Evolutionary conservation across 225 moss, liverwort and hornwort genomes (phyloP).

Genomic region (Sphagnum contortum): DNA sequence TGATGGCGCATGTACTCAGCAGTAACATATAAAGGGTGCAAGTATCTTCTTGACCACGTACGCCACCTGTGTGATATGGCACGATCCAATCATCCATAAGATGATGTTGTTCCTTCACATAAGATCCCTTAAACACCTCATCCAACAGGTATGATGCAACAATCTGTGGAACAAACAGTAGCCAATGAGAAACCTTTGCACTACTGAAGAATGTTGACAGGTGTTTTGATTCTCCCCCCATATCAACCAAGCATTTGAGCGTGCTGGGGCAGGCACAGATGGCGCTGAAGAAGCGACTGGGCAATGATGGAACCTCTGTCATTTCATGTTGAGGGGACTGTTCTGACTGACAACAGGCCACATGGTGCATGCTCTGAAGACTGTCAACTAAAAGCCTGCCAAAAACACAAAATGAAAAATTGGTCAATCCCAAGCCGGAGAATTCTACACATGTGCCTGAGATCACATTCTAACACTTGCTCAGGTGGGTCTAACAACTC

Average conservation of each 20-base stretch:
- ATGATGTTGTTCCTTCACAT: too few species aligned
- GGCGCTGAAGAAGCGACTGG: constrained; percentile 27
- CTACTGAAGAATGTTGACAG: constrained; percentile 24
- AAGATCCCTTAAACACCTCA: not conserved
- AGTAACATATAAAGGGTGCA: constrained; percentile 16
- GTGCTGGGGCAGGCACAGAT: constrained; percentile 53
- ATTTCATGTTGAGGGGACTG: constrained; percentile 6
- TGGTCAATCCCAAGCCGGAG: not conserved
- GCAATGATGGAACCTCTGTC: constrained; percentile 16
- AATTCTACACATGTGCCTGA: not conserved
- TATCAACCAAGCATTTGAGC: constrained; percentile 29
- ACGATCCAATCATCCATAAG: too few species aligned
- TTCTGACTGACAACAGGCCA: constrained; percentile 6
- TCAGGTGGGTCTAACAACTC: too few species aligned
- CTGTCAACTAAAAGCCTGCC: constrained; percentile 53
- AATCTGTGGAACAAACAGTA: constrained; percentile 32
- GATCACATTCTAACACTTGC: not conserved
- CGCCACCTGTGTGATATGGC: too few species aligned
- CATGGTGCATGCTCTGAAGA: constrained; percentile 27
- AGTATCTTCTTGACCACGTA: constrained; percentile 5
- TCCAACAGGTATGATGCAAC: constrained; percentile 11
- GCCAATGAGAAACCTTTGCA: constrained; percentile 18
- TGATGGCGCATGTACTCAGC: constrained; percentile 34
- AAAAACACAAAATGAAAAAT: constrained; percentile 11
- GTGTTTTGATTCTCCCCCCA: too few species aligned